Base-by-base conservation (phyloP, 1,139 yeast genomes). In the Taphrina wiesneri region DNA sequence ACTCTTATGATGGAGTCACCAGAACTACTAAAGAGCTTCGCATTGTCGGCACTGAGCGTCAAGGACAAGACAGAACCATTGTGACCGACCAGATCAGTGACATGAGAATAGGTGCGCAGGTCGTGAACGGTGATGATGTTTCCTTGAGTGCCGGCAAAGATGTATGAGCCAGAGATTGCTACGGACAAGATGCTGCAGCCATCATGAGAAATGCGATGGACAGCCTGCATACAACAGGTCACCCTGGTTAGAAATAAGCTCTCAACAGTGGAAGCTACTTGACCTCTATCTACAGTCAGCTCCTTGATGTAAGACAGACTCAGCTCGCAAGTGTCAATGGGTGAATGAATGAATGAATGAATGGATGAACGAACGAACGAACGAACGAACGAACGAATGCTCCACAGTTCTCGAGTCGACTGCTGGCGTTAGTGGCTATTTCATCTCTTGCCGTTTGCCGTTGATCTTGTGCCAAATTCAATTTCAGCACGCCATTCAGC, bases 71-170 rank as follows among this genome's bases (percentile, higher is more conserved):
- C 89, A 21, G 96, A 86, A 1, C 90, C 86, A 0, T 85, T 80
- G 74, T 89, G 91, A 17, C 88, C 90, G 13, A 76, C 76, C 13
- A 83, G 73, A 0, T 72, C 69, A 39, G 79, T 79, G 47, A 77
- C 78, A 63, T 79, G 80, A 68, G 85, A 85, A 74, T 83, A 92
- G 0, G 87, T 85, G n/a, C 77, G 76, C 68, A 88, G 78, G 72
- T 90, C 92, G 73, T 66, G 32, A 51, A 69, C 71, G 49, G 90
- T 76, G 60, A 93, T 87, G 71, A 84, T 84, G n/a, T 96, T 89
- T 72, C 88, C 89, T 72, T 92, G 96, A 0, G 97, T 90, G n/a
- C 99, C 99, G 67, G 96, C 95, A 74, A 88, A 88, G 19, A 93
- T 73, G 51, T 86, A 77, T 51, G 83, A 80, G 67, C 82, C 82